These are phyloP conservation scores for Fusarium continuum DNA, from an alignment of 2,329 filamentous ascomycete species.

Conservation along the genomic window DNA sequence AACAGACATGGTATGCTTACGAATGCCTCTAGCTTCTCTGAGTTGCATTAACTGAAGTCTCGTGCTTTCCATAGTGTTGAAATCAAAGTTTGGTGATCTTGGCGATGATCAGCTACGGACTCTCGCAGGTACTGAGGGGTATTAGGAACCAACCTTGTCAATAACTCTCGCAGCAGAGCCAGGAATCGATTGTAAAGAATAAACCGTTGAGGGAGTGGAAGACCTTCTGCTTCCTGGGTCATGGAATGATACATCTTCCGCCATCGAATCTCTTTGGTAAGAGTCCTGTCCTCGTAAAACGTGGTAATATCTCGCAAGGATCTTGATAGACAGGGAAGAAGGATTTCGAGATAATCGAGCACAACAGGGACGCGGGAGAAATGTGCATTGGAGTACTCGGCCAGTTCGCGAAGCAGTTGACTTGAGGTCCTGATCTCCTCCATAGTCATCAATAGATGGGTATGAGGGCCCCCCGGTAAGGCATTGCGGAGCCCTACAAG, in stretches of 20 bases:
- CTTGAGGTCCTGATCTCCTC: constrained; percentile 57
- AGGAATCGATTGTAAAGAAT: constrained; percentile 66
- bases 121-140: neutral
- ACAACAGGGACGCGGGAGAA: constrained; percentile 59
- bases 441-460: constrained; percentile 59
- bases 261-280: constrained; percentile 63
- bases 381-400: constrained; percentile 63
- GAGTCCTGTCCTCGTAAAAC: constrained; percentile 60
- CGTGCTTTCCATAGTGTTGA: constrained; percentile 62
- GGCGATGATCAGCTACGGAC: constrained; percentile 24
- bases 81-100: constrained; percentile 61
- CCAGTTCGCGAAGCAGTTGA: constrained; percentile 61
- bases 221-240: constrained; percentile 61
- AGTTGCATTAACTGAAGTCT: constrained; percentile 60
- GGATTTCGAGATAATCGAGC: constrained; percentile 63
- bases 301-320: constrained; percentile 62
- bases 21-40: constrained; percentile 62
- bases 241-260: constrained; percentile 66
- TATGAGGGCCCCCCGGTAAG: constrained; percentile 55
- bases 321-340: constrained; percentile 64
- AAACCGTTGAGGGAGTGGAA: constrained; percentile 63
- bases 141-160: constrained; percentile 56
- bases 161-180: constrained; percentile 57
- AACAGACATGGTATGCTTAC: constrained; percentile 48
- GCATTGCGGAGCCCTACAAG: constrained; percentile 60